Conservation (phyloP, 75 land plant species). For the Selaginella tamariscina region DNA sequence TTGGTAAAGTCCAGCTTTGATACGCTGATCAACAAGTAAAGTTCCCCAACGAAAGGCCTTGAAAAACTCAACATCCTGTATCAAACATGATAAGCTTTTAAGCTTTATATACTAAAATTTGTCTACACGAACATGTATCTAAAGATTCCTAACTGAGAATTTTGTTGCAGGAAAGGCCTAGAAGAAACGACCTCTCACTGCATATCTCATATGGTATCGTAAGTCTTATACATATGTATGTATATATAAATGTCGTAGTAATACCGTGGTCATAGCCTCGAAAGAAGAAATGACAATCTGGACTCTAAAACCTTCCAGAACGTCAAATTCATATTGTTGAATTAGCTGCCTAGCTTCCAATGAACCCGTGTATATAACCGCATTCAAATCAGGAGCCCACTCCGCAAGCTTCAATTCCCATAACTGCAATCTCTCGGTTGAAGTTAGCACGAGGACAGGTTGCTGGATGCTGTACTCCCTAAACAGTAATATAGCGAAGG, state of each 20-base stretch:
- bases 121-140: too few species aligned
- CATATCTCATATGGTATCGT: too few species aligned
- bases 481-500: conserved; percentile 35
- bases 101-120: too few species aligned
- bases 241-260: neutral
- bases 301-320: conserved; percentile 36
- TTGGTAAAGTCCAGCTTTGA: too few species aligned
- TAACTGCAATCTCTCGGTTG: conserved; percentile 16
- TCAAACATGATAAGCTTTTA: neutral
- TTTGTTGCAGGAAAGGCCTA: too few species aligned
- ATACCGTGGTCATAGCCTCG: conserved; percentile 46
- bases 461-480: conserved; percentile 20
- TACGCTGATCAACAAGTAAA: too few species aligned
- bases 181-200: too few species aligned
- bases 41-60: too few species aligned
- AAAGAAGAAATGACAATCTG: conserved; percentile 47
- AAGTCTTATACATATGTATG: too few species aligned
- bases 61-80: conserved; percentile 28
- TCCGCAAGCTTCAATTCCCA: conserved; percentile 52
- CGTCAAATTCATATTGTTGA: conserved; percentile 45
- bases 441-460: conserved; percentile 50
- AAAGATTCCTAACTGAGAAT: too few species aligned
- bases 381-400: conserved; percentile 37
- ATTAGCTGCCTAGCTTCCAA: conserved; percentile 38
- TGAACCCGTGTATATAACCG: conserved; percentile 47